Evolutionary conservation across 2,329 filamentous ascomycete genomes (phyloP).

Genomic region (Chaetoscypha palmicola): DNA sequence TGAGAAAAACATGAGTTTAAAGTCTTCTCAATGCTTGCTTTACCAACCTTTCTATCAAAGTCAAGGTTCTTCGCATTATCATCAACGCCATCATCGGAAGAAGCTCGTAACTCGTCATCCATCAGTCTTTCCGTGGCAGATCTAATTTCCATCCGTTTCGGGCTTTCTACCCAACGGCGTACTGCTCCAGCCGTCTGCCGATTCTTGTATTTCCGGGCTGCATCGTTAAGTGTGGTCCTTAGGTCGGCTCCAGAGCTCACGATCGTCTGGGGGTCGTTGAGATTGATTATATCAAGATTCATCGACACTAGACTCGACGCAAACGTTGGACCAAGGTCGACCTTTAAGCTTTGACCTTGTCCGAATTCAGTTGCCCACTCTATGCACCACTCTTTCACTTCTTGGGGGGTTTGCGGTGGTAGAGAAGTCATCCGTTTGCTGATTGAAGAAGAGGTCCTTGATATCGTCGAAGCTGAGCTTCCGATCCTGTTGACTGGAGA

Average conservation of each 20-base stretch:
- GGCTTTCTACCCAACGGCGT: background rate
- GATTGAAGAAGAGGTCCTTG: no score
- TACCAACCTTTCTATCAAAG: slow-evolving; percentile 1
- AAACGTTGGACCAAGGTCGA: background rate
- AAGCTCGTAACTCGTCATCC: slow-evolving; percentile 3
- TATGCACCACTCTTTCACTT: slow-evolving; percentile 1
- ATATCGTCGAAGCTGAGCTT: no score
- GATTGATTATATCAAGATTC: background rate
- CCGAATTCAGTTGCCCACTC: slow-evolving; percentile 1
- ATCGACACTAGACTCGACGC: background rate
- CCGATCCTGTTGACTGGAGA: no score
- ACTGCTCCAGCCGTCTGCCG: background rate
- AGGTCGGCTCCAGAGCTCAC: background rate
- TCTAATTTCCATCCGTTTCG: slow-evolving; percentile 1
- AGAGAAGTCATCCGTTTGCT: background rate
- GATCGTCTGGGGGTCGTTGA: background rate
- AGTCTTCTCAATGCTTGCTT: no score
- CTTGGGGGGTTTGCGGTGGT: background rate
- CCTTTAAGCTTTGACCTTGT: background rate
- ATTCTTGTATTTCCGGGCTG: background rate
- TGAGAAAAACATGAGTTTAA: background rate
- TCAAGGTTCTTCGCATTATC: background rate
- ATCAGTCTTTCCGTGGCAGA: slow-evolving; percentile 2
- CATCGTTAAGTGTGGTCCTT: background rate
- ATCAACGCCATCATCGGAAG: background rate